Base-by-base conservation (phyloP, 805 yeast genomes). In the Pichia membranifaciens region DNA sequence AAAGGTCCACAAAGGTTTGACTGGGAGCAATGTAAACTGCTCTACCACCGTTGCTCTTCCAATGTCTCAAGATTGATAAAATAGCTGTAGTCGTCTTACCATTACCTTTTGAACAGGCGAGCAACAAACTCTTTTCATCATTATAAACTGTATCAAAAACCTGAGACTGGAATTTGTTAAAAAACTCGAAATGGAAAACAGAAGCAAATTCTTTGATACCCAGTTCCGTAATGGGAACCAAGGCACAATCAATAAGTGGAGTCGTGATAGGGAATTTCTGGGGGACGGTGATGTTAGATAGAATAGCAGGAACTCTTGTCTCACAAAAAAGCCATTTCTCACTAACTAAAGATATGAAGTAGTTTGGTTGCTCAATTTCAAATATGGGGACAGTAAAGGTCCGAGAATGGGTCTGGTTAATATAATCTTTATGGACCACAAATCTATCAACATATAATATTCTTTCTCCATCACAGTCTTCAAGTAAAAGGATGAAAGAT, bases 281-380 rank as follows among this genome's bases (percentile, higher is more conserved):
- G 5, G 96, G 96, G 4, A 80, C 44, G 31, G 66, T 69, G 45
- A 85, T 53, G 20, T 68, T 59, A 29, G 71, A 67, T 50, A 87
- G 65, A 47, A 79, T 63, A 1, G 88, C 70, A 0, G 96, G 87
- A 1, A 75, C 60, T 50, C 75, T 77, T 51, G 74, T 70, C 47
- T 78, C 86, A 48, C 88, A 79, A 51, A 87, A 90, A 4, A 89
- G 65, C 99, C 98, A 93, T 50, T 73, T 78, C 49, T 90, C 95
- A 48, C 95, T 87, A 2, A 84, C 65, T 12, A 90, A 62, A 0
- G 84, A 72, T 4, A 89, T 74, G 62, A 84, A 87, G 53, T 84
- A 81, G 54, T 79, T 82, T 0, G 96, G 96, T 33, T 74, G 76
- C 2, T 62, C 39, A 1, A 90, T 85, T 5, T 76, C 80, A 4